Base-by-base conservation (phyloP, 495 filamentous ascomycete genomes). In the Glonium stellatum region DNA sequence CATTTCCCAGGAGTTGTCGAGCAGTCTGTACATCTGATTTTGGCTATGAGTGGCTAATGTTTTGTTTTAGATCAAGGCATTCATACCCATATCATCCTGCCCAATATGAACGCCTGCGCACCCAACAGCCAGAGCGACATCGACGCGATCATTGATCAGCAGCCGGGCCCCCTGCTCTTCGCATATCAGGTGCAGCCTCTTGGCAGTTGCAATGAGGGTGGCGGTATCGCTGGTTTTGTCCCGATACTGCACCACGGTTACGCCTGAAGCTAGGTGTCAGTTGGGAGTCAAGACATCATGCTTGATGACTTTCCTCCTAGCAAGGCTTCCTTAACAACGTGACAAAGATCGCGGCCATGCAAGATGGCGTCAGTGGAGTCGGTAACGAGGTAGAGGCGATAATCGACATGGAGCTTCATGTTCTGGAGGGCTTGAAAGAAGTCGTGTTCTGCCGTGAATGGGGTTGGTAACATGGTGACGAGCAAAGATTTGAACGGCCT, bases 31-130 rank as follows among this genome's bases (percentile, higher is more conserved):
- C 71, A 57, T 83, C 84, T 87, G 57, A 19, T 27, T 4, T 21
- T 49, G 9, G 54, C 27, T 51, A 36, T 54, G 31, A 41, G 18
- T 57, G 37, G 36, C 13, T 41, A 13, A 31, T 31, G 27, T 2
- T 31, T 31, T 31, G 27, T 31, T 31, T 31, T 31, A 31, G 27
- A 6, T 6, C 27, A 6, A 31, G 35, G 55, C 41, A 22, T 21
- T 70, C 80, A 56, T 72, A 90, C 88, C 80, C 77, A 96, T 85
- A 73, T 98, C 92, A 80, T 96, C 90, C 73, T 96, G 92, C 34
- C 93, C 92, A 42, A 98, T 79, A 72, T 98, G 92, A 13, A 96
- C 88, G 47, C 93, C 93, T 70, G 96, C 92, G 41, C 86, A 91
- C 5, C 84, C 87, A 46, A 88, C 81, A 15, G 89, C 93, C 27